Percentiles rank a stretch among this genome's conserved stretches.
These are phyloP conservation scores for Choricystis sp. DNA, from an alignment of 139 green algal species.

Conservation along the genomic window DNA sequence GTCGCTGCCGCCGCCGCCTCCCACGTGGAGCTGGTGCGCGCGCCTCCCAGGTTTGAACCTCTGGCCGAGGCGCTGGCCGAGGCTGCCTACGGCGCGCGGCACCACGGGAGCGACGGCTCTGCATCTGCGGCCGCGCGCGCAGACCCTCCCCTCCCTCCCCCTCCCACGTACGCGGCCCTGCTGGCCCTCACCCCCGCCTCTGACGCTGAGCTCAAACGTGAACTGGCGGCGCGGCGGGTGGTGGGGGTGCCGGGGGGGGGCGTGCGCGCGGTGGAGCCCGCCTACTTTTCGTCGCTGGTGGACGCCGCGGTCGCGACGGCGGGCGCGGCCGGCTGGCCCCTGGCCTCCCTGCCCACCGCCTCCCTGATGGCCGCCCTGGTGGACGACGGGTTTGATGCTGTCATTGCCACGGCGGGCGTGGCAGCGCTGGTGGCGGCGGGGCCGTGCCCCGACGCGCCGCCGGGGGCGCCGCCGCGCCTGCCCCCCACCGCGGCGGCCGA, in stretches of 20 bases:
- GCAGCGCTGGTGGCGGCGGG: background rate
- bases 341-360: background rate
- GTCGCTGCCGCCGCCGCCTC: background rate
- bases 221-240: background rate
- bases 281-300: background rate
- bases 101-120: background rate
- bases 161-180: background rate
- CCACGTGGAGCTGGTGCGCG: background rate
- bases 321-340: background rate
- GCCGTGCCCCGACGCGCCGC: background rate
- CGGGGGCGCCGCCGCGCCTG: too few species aligned
- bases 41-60: background rate
- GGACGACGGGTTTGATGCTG: background rate
- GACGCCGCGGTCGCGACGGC: background rate
- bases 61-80: background rate
- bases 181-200: background rate
- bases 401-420: background rate
- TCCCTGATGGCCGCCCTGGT: background rate
- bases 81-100: too few species aligned
- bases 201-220: background rate
- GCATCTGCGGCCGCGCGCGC: too few species aligned
- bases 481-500: background rate
- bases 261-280: background rate
- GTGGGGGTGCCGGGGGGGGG: background rate
- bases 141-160: background rate